Evolutionary conservation across 805 yeast species (phyloP).

Genomic region (Diddensiella santjacobensis): DNA sequence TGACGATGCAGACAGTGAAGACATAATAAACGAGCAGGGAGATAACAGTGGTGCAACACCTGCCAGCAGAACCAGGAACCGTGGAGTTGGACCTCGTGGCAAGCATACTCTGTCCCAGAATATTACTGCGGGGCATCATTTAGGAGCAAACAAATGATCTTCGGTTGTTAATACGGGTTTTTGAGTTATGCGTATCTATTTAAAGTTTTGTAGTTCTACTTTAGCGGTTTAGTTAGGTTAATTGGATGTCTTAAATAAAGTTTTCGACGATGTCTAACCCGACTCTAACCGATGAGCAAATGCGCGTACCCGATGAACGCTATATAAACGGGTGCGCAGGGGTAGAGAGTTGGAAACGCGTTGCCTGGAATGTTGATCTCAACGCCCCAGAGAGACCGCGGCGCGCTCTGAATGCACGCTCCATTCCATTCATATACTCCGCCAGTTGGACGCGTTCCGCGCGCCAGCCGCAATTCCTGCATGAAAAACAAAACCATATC

Average conservation of each 20-base stretch:
- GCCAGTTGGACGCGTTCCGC: background rate
- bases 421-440: no score
- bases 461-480: slow-evolving; percentile 1
- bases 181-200: background rate
- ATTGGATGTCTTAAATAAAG: background rate
- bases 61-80: slow-evolving; percentile 7
- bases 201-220: background rate
- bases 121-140: slow-evolving; percentile 25
- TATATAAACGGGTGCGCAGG: no score
- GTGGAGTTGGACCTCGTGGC: slow-evolving; percentile 13
- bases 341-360: no score
- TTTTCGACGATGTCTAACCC: no score
- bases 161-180: no score
- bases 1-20: background rate
- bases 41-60: background rate
- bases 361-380: no score
- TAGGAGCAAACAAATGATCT: background rate
- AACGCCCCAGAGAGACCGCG: no score
- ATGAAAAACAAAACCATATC: background rate
- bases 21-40: background rate
- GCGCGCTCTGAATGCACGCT: no score
- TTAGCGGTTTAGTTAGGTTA: background rate
- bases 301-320: no score
- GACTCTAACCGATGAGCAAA: no score
- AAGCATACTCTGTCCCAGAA: slow-evolving; percentile 23